Percentiles rank a stretch among this genome's conserved stretches.
Conservation (phyloP, 2,329 filamentous ascomycete genomes). For the Bipolaris zeicola region DNA sequence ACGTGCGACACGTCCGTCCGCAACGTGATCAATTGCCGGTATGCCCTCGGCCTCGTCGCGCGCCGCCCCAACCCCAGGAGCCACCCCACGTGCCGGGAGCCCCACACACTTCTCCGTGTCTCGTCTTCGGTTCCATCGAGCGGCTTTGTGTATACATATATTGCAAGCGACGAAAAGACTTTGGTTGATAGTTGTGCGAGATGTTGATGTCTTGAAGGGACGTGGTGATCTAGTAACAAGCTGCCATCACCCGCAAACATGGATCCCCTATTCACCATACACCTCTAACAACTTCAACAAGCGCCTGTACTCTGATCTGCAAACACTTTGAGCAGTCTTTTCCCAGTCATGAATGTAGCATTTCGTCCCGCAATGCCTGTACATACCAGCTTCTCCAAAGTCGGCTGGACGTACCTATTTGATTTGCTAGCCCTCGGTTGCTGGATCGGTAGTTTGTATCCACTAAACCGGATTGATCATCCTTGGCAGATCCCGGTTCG, state of each 20-base stretch:
- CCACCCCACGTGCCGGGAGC: slow-evolving; percentile 16
- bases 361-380: not conserved
- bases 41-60: slow-evolving; percentile 25
- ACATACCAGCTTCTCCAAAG: not conserved
- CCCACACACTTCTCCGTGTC: slow-evolving; percentile 21
- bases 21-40: slow-evolving; percentile 39
- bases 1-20: slow-evolving; percentile 19
- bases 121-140: not conserved
- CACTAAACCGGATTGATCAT: too few species aligned
- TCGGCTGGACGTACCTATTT: too few species aligned
- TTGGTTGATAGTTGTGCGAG: not conserved
- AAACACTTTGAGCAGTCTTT: not conserved
- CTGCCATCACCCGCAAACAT: not conserved
- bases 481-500: too few species aligned
- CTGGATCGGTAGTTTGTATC: too few species aligned
- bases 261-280: not conserved
- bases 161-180: too few species aligned
- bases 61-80: slow-evolving; percentile 15
- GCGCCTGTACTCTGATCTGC: not conserved
- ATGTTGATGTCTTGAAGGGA: not conserved
- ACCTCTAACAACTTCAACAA: not conserved
- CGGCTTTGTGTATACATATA: not conserved
- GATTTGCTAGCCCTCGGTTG: too few species aligned
- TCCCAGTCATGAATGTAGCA: not conserved
- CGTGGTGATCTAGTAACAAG: not conserved